A percentile compares a stretch with the other conserved stretches of the same genome.
These are phyloP conservation scores for Penicillium sp. DNA, from an alignment of 2,329 filamentous ascomycete species.

Conservation along the genomic window DNA sequence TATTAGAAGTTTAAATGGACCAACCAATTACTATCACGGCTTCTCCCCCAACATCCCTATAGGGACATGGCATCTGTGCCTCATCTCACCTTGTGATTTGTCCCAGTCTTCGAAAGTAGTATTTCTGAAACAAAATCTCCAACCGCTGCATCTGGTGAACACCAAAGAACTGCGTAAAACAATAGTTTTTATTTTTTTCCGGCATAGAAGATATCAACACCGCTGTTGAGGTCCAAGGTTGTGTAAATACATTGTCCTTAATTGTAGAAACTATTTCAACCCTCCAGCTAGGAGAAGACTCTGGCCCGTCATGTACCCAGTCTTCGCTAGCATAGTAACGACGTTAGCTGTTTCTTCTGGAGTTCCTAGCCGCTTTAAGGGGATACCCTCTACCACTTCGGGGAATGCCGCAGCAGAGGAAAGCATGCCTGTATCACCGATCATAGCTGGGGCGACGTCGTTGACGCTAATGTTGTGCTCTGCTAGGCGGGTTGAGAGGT, in stretches of 20 bases:
- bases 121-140: neutral
- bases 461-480: conserved; percentile 57
- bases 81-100: too few relatives aligned
- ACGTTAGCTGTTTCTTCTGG: conserved; percentile 54
- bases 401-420: conserved; percentile 50
- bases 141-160: neutral
- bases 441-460: conserved; percentile 60
- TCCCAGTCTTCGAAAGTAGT: too few relatives aligned
- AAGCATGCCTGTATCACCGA: conserved; percentile 57
- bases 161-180: neutral
- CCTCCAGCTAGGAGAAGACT: conserved; percentile 48
- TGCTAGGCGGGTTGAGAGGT: conserved; percentile 52
- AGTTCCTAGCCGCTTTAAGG: conserved; percentile 50
- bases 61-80: neutral
- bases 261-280: conserved; percentile 34
- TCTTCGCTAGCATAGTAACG: conserved; percentile 52
- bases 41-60: neutral
- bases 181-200: neutral
- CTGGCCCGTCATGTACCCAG: conserved; percentile 53
- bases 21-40: neutral
- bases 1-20: neutral
- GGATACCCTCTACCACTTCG: conserved; percentile 53
- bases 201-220: neutral
- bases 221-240: neutral
- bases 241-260: neutral